Percentiles rank a stretch among this genome's conserved stretches.
Evolutionary conservation across 75 land plant genomes (phyloP).

Genomic region (Ceratopteris richardii): DNA sequence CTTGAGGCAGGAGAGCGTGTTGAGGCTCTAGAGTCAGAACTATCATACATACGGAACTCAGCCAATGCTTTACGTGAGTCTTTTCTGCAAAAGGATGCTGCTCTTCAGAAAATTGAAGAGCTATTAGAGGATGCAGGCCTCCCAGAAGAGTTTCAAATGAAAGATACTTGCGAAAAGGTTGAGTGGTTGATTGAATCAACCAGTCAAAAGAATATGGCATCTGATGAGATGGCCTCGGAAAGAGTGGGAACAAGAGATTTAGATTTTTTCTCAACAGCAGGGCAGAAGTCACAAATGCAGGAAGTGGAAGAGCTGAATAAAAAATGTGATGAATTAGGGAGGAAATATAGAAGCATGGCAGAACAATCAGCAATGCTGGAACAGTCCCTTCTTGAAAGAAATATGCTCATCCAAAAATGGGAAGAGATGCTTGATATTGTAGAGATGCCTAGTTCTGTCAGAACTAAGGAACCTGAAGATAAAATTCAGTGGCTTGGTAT

Average conservation of each 20-base stretch:
- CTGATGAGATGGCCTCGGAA: neutral
- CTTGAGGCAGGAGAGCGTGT: constrained; percentile 69
- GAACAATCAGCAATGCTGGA: constrained; percentile 82
- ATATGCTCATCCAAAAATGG: constrained; percentile 57
- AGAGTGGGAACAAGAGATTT: neutral
- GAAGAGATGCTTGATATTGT: constrained; percentile 56
- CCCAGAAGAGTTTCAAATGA: constrained; percentile 56
- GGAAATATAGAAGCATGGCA: constrained; percentile 53
- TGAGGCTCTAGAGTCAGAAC: constrained; percentile 74
- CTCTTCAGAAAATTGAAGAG: constrained; percentile 77
- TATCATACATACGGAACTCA: constrained; percentile 76
- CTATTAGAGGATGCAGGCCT: constrained; percentile 58
- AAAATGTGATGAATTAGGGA: constrained; percentile 47
- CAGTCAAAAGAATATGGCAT: neutral
- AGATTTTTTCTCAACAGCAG: neutral
- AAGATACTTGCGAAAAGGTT: constrained; percentile 58
- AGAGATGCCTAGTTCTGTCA: constrained; percentile 36
- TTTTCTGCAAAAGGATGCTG: constrained; percentile 65
- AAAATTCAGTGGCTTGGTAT: constrained; percentile 69
- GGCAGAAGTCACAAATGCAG: constrained; percentile 6
- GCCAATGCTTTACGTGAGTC: constrained; percentile 73
- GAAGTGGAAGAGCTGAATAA: constrained; percentile 46
- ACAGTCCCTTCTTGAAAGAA: constrained; percentile 70
- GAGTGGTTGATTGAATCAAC: constrained; percentile 42
- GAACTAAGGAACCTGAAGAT: constrained; percentile 58